A percentile compares a stretch with the other conserved stretches of the same genome.
phyloP scores from a whole-genome alignment of 1,284 basidiomycete species.

The Sphaerobolus stellatus region DNA sequence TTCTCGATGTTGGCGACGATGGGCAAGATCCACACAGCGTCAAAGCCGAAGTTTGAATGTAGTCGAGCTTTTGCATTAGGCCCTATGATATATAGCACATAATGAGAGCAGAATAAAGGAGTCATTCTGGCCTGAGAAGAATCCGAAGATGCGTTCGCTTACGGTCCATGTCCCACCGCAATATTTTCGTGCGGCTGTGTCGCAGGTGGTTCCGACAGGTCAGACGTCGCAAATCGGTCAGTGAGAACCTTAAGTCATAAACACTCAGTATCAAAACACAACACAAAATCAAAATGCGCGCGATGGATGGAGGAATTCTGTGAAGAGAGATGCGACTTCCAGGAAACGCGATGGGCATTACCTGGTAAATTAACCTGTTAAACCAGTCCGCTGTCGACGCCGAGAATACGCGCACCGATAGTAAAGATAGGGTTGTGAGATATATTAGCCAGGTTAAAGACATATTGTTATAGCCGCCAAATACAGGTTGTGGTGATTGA shows the following conservation, averaged over 20 bases:
- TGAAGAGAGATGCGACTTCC: no score
- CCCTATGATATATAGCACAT: no score
- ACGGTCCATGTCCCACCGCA: conserved; percentile 27
- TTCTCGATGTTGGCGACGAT: conserved; percentile 37
- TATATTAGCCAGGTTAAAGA: no score
- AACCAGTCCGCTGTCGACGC: conserved; percentile 29
- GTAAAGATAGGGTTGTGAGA: no score
- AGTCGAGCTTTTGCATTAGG: conserved; percentile 27
- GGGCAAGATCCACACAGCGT: conserved; percentile 43
- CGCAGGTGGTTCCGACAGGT: conserved; percentile 21
- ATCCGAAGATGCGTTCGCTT: not conserved
- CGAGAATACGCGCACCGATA: no score
- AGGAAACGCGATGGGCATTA: no score
- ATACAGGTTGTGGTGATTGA: no score
- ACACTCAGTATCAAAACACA: not conserved
- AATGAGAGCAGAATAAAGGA: not conserved
- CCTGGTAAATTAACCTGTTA: conserved; percentile 33
- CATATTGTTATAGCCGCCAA: no score
- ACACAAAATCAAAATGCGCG: not conserved
- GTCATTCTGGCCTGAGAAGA: not conserved
- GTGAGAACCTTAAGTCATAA: conserved; percentile 16
- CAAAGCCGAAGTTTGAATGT: conserved; percentile 31
- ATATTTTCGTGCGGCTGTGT: conserved; percentile 22
- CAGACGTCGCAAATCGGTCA: conserved; percentile 19
- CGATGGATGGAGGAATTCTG: not conserved